phyloP scores from a whole-genome alignment of 441 rosid genomes.

The Euphorbia neoarborescens region DNA sequence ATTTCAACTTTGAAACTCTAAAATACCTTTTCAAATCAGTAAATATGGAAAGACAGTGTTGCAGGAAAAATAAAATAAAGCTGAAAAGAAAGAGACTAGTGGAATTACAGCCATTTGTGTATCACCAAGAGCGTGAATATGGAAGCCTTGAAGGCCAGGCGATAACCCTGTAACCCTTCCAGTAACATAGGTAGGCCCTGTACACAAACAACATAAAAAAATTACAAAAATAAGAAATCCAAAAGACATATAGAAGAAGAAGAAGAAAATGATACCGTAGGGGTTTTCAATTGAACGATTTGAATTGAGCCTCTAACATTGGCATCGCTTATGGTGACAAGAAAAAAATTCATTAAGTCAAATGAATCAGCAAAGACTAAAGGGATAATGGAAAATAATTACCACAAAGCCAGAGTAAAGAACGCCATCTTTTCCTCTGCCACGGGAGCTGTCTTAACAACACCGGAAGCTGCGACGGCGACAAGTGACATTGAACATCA shows the following conservation, averaged over 20 bases:
- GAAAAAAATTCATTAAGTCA: no score
- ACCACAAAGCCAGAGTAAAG: no score
- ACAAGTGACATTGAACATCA: no score
- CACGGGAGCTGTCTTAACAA: no score
- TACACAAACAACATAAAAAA: background rate
- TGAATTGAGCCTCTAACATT: conserved; percentile 58
- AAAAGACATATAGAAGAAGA: background rate
- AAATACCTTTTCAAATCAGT: conserved; percentile 1
- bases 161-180: conserved; percentile 71
- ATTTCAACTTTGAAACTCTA: background rate
- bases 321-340: no score
- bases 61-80: no score
- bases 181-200: conserved; percentile 67
- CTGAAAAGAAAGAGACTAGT: conserved; percentile 37
- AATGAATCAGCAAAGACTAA: no score
- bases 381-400: no score
- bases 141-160: conserved; percentile 92
- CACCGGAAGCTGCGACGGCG: no score
- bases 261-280: conserved; percentile 37
- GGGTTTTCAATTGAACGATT: conserved; percentile 48
- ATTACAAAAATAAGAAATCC: background rate
- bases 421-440: no score
- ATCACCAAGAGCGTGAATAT: conserved; percentile 93
- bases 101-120: conserved; percentile 96
- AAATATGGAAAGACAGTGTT: background rate